Conservation (phyloP, 257 asterid species). For the Petunia secreta region DNA sequence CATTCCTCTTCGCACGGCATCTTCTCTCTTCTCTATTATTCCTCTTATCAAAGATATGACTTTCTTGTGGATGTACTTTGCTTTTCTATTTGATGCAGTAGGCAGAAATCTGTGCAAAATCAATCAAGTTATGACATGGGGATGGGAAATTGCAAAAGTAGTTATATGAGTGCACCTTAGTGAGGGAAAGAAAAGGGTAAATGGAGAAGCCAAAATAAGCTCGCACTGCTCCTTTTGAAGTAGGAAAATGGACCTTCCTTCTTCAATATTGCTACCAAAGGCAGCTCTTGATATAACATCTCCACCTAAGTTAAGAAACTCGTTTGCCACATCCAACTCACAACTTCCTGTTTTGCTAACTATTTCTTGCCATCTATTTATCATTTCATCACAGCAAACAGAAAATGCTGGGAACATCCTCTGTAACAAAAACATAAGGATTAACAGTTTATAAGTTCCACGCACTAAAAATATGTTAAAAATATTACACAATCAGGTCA, state of each 20-base stretch:
- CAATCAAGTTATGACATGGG: not conserved
- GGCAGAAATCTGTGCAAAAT: conserved; percentile 33
- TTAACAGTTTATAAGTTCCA: not conserved
- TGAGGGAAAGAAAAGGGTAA: conserved; percentile 30
- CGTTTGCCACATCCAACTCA: conserved; percentile 26
- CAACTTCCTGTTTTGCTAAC: conserved; percentile 7
- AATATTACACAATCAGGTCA: no score
- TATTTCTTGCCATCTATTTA: conserved; percentile 26
- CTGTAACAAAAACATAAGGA: not conserved
- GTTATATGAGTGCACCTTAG: conserved; percentile 19
- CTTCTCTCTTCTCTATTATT: conserved; percentile 22
- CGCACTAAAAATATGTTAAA: not conserved
- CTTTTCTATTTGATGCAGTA: conserved; percentile 34
- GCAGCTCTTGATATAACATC: conserved; percentile 37
- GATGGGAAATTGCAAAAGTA: not conserved
- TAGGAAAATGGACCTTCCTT: conserved; percentile 33
- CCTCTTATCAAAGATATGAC: conserved; percentile 24
- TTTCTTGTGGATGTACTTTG: conserved; percentile 30
- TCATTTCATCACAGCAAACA: conserved; percentile 26
- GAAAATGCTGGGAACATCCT: conserved; percentile 29
- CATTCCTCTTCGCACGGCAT: not conserved
- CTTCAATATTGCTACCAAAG: conserved; percentile 35
- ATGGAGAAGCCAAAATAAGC: conserved; percentile 30
- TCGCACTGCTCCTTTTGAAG: conserved; percentile 34
- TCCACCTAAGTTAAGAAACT: conserved; percentile 24